These are phyloP conservation scores for Suillus ampliporus DNA, from an alignment of 768 basidiomycete genomes.

Conservation along the genomic window DNA sequence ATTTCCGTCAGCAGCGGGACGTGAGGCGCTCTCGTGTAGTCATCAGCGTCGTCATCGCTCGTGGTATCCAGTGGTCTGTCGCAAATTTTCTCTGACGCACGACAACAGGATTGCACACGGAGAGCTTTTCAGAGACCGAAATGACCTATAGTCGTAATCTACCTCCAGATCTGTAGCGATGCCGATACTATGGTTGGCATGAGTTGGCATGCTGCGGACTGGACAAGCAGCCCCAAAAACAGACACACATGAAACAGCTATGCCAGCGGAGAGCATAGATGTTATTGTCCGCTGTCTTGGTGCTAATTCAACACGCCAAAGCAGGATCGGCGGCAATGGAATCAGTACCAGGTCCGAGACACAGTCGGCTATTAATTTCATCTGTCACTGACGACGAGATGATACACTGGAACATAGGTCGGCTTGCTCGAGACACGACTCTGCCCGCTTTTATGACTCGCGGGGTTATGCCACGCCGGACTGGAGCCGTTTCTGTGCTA, in stretches of 20 bases:
- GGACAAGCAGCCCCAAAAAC: constrained; percentile 18
- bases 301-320: constrained; percentile 15
- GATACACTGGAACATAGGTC: neutral
- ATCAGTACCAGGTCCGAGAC: no score
- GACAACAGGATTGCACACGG: constrained; percentile 14
- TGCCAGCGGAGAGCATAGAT: constrained; percentile 14
- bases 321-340: neutral
- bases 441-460: neutral
- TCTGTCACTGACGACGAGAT: neutral
- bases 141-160: neutral
- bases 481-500: no score
- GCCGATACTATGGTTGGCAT: constrained; percentile 2
- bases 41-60: neutral
- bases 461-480: neutral
- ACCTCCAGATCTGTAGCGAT: constrained; percentile 23
- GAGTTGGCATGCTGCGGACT: constrained; percentile 2
- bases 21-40: neutral
- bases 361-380: neutral
- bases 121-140: constrained; percentile 18
- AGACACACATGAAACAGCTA: constrained; percentile 13
- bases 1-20: neutral
- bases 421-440: no score
- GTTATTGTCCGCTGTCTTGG: constrained; percentile 14
- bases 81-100: neutral
- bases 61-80: neutral